Evolutionary conservation across 352 stramenopile genomes (phyloP), one percentile per base, ranked within the genome.

Genomic region (Pythium volutum): DNA sequence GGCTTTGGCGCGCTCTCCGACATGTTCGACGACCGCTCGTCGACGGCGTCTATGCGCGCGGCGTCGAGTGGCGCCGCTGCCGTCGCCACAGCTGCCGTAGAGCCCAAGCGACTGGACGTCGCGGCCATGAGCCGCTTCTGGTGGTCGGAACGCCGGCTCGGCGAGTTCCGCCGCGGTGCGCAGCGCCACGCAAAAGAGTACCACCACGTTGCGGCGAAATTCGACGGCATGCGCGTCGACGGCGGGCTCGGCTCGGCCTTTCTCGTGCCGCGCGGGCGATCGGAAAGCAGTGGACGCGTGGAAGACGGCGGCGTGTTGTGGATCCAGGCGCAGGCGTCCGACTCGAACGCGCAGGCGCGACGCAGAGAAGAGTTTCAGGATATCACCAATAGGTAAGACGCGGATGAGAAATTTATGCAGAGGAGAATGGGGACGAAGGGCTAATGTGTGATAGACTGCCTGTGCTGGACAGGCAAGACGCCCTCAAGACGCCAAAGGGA

Each of bases 1-100:
- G 81, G 78, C 81, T 90, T 88, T 57, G 74, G 77, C 38, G 84
- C 80, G 48, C 81, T 78, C 67, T 74, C 76, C 25, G 77, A 87
- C 10, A 70, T 90, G 64, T 86, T 90, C 60, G 71, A 78, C 38
- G 36, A 43, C 33, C 36, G 29, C 38, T 11, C 53, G 14, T 29
- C 27, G 25, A 29, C 54, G 22, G 27, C 18, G 7, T 27, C 15
- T 39, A 22, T 39, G 33, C 22, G 20, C 62, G 15, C 12, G 23
- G 18, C 39, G 16, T 58, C 53, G 39, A 50, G 36, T 42, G 51
- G 20, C 42, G 50, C 14, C 49, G 22, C 22, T 14, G 5, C 29
- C 38, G 54, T 12, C 39, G 16, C 49, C 1, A 48, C 25, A 6
- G 20, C 50, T 18, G 29, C n/a, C 25, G 45, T 34, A 1, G 58